Conservation (phyloP, 208 protist genomes). For the Acanthamoeba culbertsoni region DNA sequence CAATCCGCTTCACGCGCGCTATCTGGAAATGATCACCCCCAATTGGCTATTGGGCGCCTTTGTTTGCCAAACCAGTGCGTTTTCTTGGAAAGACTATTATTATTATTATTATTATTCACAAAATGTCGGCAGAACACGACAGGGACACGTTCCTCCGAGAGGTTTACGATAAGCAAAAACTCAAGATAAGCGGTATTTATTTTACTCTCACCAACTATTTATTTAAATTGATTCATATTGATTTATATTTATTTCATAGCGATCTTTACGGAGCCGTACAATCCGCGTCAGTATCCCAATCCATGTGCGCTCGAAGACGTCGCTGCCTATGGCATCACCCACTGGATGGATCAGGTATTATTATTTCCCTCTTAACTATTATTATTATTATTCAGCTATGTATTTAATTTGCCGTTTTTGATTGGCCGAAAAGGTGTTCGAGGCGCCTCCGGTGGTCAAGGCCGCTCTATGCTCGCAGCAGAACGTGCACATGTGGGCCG, state of each 20-base stretch:
- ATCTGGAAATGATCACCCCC: conserved; percentile 47
- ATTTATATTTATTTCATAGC: background rate
- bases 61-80: background rate
- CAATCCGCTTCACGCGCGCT: conserved; percentile 59
- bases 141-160: background rate
- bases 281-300: background rate
- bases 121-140: background rate
- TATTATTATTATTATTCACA: background rate
- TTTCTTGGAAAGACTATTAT: too few relatives aligned
- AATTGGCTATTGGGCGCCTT: background rate
- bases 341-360: background rate
- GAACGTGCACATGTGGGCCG: background rate
- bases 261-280: background rate
- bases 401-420: too few relatives aligned
- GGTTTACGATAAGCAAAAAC: conserved; percentile 44
- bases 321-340: background rate
- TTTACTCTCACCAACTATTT: background rate
- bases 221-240: background rate
- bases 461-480: background rate
- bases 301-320: background rate
- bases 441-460: background rate
- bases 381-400: too few relatives aligned
- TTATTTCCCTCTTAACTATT: too few relatives aligned
- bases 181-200: background rate
- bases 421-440: conserved; percentile 58